Evolutionary conservation across 2,329 filamentous ascomycete species (phyloP), one percentile per base, ranked within the genome.

Genomic region (Phoma herbarum): DNA sequence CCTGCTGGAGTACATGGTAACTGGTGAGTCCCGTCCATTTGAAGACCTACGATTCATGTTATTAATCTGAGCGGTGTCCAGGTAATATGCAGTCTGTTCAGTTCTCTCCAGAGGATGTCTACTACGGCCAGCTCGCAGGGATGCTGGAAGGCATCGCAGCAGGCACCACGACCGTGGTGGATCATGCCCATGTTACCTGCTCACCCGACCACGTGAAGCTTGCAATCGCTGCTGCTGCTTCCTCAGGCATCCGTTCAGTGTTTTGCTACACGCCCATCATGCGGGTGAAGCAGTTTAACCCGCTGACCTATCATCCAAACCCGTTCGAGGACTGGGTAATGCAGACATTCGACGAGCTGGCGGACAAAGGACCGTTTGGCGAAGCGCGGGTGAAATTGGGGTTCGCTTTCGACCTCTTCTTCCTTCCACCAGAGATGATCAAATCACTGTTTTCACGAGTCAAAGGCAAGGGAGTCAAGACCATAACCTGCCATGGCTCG

Each of bases 101-200:
- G 16, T 35, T 35, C 16, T n/a, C 31, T 3, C 31, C 31, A 8
- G 31, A 64, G 18, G 72, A 74, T 29, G 48, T 68, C 16, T 74
- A 70, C 61, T 72, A 69, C 45, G 68, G 72, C 25, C 68, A 74
- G 47, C 61, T 75, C 4, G 62, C 65, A 16, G 83, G 83, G 0
- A 67, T 84, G 1, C 78, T 83, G 2, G 84, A 86, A 59, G 76
- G 79, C 0, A 65, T 85, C n/a, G 81, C 84, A 28, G 82, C 80
- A 0, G 84, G 84, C 4, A 83, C 84, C 10, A 86, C 84, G 0
- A 83, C 82, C 0, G 76, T 79, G 0, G 76, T 86, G 0, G 84
- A 86, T 53, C 83, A 86, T 47, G 83, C 84, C 1, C 82, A 83
- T 33, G 77, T 82, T 26, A 84, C 77, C 0, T 84, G 65, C 68